Evolutionary conservation across 1,284 basidiomycete species (phyloP), one percentile per base, ranked within the genome.

Genomic region (Tranzscheliella williamsii): DNA sequence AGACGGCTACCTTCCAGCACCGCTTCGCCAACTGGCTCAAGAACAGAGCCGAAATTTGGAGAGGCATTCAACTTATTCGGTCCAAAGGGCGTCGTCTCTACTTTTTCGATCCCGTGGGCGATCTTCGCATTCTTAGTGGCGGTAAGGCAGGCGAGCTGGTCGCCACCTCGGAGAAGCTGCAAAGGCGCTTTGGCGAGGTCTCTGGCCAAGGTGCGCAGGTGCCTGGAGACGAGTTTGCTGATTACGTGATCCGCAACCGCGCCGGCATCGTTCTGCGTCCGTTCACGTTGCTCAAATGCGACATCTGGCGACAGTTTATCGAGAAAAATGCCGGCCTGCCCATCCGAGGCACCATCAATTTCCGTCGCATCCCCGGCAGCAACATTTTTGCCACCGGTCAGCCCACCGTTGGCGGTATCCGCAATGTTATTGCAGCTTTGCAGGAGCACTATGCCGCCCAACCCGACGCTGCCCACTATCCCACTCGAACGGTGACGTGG

Each of bases 301-400:
- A 78, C 40, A 64, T 78, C 24, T 78, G 75, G 75, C 62, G 64
- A 29, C 67, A 72, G 26, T 72, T 76, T 24, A 58, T 63, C 39
- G 57, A 67, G 31, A 41, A 51, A 13, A 62, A 63, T 20, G 60
- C 44, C 2, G 66, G 63, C 16, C 35, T 65, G 4, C 61, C 61
- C 7, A 68, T 98, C 35, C 87, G 90, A 1, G 95, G 95, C 8
- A 91, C 91, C 2, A 88, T 91, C 79, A 97, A 97, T 75, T 97
- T 97, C 82, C 85, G 94, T 43, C 87, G 88, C 50, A 85, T 97
- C 23, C 84, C 86, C 0, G 83, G 83, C 4, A 88, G 87, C n/a
- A 86, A 86, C 41, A 88, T 97, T 38, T 73, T 65, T 45, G 68
- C 67, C 38, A 79, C 81, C 6, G 82, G 93, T 0, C 95, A 98